These are phyloP conservation scores for Capsicum pubescens DNA, from an alignment of 257 asterid genomes.

Conservation along the genomic window DNA sequence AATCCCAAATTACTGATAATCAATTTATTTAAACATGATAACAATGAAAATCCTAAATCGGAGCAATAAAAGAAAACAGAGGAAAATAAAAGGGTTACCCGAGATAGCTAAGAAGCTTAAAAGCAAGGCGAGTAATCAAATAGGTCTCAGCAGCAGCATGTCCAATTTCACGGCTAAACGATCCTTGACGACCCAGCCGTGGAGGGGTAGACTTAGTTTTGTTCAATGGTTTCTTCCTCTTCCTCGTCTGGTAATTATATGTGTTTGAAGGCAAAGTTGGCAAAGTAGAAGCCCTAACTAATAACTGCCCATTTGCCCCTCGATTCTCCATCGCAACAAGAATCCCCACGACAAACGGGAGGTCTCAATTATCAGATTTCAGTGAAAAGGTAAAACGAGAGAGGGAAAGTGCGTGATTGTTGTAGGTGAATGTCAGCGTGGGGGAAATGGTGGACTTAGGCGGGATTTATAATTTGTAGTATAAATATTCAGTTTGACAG, in stretches of 20 bases:
- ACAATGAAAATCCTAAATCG: background rate
- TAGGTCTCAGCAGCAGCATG: conserved; percentile 98
- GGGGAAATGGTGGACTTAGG: background rate
- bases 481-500: background rate
- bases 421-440: background rate
- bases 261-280: conserved; percentile 47
- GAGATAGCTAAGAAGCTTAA: conserved; percentile 87
- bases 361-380: background rate
- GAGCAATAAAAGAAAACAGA: background rate
- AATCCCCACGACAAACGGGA: background rate
- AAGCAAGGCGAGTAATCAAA: conserved; percentile 77
- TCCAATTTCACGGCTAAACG: conserved; percentile 74
- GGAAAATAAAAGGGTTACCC: conserved; percentile 53
- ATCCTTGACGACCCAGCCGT: conserved; percentile 54
- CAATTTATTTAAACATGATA: background rate
- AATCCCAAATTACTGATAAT: no score
- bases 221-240: conserved; percentile 49
- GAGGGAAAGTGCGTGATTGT: background rate
- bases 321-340: background rate
- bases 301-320: background rate
- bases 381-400: background rate
- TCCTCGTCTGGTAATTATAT: conserved; percentile 37
- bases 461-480: background rate
- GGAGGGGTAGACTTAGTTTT: conserved; percentile 51
- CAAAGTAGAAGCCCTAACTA: conserved; percentile 49